Conservation (phyloP, 2,329 filamentous ascomycete genomes). For the Simplicillium aogashimaense region DNA sequence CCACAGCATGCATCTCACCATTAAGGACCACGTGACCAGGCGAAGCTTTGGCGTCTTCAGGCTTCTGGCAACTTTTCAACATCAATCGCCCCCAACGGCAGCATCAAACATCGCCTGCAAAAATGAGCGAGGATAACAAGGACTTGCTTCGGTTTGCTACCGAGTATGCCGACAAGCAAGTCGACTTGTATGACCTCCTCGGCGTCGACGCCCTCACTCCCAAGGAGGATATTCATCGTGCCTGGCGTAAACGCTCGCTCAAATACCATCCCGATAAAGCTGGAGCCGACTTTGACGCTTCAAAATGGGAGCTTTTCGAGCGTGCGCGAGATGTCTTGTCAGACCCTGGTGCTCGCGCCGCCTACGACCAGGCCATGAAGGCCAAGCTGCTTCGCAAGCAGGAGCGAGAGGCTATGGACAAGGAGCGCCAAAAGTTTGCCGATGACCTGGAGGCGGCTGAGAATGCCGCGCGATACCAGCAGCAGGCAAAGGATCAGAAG, state of each 20-base stretch:
- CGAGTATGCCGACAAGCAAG: constrained; percentile 48
- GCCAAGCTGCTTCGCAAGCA: constrained; percentile 60
- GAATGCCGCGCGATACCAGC: constrained; percentile 50
- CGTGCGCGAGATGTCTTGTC: constrained; percentile 79
- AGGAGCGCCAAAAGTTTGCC: constrained; percentile 64
- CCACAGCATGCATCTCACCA: no score
- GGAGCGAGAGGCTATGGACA: constrained; percentile 65
- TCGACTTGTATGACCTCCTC: constrained; percentile 73
- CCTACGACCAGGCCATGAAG: constrained; percentile 69
- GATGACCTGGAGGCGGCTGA: constrained; percentile 80
- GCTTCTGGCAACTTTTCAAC: background rate
- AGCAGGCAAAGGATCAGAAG: constrained; percentile 33
- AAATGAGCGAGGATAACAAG: constrained; percentile 28
- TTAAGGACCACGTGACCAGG: no score
- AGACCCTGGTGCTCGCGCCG: constrained; percentile 57
- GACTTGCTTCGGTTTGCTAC: constrained; percentile 43
- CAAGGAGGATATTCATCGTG: constrained; percentile 68
- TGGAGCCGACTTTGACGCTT: constrained; percentile 60
- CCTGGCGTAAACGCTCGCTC: constrained; percentile 77
- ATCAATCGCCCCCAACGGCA: background rate
- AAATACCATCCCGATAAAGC: constrained; percentile 94
- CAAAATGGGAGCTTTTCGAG: constrained; percentile 77
- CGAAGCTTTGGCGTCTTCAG: background rate
- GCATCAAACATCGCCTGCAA: background rate
- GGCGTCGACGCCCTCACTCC: constrained; percentile 53